Conservation (phyloP, 148 eudicot genomes). For the Polygonum aviculare region DNA sequence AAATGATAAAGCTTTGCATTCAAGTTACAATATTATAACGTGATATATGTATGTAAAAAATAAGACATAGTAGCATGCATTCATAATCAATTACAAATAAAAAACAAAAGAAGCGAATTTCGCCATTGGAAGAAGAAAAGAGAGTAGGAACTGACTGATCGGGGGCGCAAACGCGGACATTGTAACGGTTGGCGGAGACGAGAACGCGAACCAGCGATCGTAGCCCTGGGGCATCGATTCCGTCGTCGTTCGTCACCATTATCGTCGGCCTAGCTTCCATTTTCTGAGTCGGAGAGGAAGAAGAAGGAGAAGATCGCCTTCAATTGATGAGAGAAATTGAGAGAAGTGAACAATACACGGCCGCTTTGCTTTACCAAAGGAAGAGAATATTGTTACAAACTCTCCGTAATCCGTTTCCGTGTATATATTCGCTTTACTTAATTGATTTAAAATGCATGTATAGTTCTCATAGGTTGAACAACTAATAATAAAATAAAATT, state of each 20-base stretch:
- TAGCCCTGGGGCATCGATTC: constrained; percentile 84
- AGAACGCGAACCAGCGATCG: constrained; percentile 65
- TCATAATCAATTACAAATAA: too few species aligned
- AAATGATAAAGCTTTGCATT: too few species aligned
- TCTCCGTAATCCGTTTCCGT: too few species aligned
- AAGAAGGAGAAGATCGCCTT: not conserved
- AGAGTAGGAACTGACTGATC: constrained; percentile 44
- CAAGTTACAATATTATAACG: too few species aligned
- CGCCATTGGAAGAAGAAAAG: not conserved
- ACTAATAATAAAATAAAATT: too few species aligned
- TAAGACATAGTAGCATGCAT: too few species aligned
- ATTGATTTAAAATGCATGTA: too few species aligned
- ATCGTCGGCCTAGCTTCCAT: constrained; percentile 50
- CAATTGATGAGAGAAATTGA: not conserved
- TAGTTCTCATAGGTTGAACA: too few species aligned
- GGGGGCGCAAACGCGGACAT: constrained; percentile 81
- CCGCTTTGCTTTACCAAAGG: not conserved
- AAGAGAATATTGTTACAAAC: too few species aligned
- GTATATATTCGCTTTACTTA: too few species aligned
- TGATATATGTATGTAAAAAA: too few species aligned
- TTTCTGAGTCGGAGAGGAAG: not conserved
- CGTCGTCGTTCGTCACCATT: constrained; percentile 94
- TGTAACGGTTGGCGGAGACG: constrained; percentile 49
- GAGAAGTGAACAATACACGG: not conserved
- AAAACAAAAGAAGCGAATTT: too few species aligned